Base-by-base conservation (phyloP, 352 stramenopile genomes). In the Pythium graminicola region DNA sequence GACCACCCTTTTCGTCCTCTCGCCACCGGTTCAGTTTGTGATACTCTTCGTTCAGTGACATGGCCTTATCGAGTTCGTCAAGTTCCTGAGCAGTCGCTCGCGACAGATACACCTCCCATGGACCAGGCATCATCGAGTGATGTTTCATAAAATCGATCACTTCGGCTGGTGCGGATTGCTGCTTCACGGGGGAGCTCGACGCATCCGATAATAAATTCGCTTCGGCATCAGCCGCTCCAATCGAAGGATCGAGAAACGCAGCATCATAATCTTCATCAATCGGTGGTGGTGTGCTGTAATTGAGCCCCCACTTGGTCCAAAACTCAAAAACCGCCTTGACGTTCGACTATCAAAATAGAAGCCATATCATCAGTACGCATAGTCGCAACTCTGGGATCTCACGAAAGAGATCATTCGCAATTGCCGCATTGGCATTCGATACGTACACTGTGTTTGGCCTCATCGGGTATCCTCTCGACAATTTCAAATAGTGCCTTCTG, bases 61-160 rank as follows among this genome's bases (percentile, higher is more conserved):
- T 65, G 11, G 76, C 78, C 8, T 67, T 65, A 47, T 85, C 73
- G 22, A 93, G 59, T 32, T 93, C 82, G 8, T 85, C 70, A 22
- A 89, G 64, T 62, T 93, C 82, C 40, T 85, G 73, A 16, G 57
- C 26, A 1, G 69, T 81, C 1, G 82, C 80, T 23, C 82, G 70
- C 22, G 67, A 76, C 24, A 93, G 52, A 16, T 90, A 93, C 35
- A 91, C 65, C 48, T 93, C 80, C 82, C 82, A 93, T 14, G 79
- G 74, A 2, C 82, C 82, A 2, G 74, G 70, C 36, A 86, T 78
- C 51, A 93, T 89, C 14, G 35, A 60, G 49, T 89, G 73, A 20
- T 60, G 79, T 53, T 85, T 89, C 81, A 93, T 93, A 47, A 89
- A 87, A 52, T 72, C 69, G 29, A 88, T 57, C 11, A 90, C 77